A percentile compares a stretch with the other conserved stretches of the same genome.
Evolutionary conservation across 177 flowering plant genomes (phyloP).

Genomic region (Tripterygium wilfordii): DNA sequence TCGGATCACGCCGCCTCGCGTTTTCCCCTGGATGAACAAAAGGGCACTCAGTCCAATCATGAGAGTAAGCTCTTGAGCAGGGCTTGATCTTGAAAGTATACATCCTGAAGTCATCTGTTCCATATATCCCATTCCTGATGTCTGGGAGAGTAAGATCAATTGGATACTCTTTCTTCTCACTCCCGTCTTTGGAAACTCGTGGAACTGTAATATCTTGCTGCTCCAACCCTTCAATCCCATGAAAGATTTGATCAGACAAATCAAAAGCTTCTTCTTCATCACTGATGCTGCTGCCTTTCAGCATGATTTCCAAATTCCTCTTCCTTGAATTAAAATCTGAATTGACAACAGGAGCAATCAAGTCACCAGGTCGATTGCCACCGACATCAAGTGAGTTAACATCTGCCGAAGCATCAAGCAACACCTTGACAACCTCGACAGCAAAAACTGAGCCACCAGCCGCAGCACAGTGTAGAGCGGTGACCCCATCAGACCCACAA

Average conservation of each 20-base stretch:
- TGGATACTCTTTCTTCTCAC: constrained; percentile 60
- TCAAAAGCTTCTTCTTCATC: constrained; percentile 7
- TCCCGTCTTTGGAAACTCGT: constrained; percentile 14
- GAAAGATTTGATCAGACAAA: constrained; percentile 10
- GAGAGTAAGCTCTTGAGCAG: constrained; percentile 46
- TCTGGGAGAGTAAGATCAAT: constrained; percentile 53
- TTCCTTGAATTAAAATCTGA: constrained; percentile 17
- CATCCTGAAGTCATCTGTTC: constrained; percentile 53
- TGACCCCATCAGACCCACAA: constrained; percentile 45
- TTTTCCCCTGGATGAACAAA: constrained; percentile 52
- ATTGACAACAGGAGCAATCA: constrained; percentile 20
- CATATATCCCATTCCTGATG: constrained; percentile 48
- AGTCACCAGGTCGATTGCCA: constrained; percentile 35
- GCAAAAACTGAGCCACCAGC: constrained; percentile 38
- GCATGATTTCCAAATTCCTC: constrained; percentile 24
- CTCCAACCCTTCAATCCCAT: constrained; percentile 12
- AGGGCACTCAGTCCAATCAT: constrained; percentile 53
- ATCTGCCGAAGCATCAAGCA: constrained; percentile 53
- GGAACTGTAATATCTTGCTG: constrained; percentile 12
- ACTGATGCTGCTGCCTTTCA: constrained; percentile 22
- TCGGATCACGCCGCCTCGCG: constrained; percentile 42
- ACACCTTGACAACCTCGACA: constrained; percentile 36
- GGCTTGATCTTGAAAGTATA: constrained; percentile 47
- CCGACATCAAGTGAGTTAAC: constrained; percentile 25
- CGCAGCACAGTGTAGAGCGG: constrained; percentile 59